Evolutionary conservation across 345 rosid genomes (phyloP).

Genomic region (Eucalyptus brandiana): DNA sequence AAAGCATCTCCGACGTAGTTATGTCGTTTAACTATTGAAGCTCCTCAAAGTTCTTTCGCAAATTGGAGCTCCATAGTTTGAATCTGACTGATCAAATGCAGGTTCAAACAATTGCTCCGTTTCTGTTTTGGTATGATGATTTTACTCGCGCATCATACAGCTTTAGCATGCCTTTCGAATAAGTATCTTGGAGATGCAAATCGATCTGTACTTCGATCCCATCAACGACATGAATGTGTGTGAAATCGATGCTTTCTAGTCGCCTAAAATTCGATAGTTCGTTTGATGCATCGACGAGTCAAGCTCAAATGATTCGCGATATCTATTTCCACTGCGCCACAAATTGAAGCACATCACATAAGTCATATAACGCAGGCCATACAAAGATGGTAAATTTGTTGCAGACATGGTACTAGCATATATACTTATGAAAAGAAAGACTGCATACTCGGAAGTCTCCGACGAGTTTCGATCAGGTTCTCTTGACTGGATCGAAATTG

Average conservation of each 20-base stretch:
- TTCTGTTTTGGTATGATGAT: neutral
- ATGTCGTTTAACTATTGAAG: neutral
- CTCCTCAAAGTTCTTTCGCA: neutral
- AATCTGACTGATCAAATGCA: neutral
- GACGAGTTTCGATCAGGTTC: slow-evolving; percentile 11
- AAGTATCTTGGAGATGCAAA: rapidly evolving
- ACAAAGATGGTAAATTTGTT: neutral
- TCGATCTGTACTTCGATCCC: neutral
- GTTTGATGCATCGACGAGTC: neutral
- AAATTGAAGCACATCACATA: neutral
- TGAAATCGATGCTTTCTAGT: no score
- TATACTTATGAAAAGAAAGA: neutral
- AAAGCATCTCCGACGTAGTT: neutral
- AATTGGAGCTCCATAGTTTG: neutral
- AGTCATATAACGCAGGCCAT: neutral
- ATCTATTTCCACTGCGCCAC: neutral
- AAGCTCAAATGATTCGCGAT: rapidly evolving
- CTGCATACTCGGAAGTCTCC: neutral
- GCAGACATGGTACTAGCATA: neutral
- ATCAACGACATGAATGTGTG: neutral
- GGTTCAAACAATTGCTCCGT: neutral
- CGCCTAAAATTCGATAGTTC: neutral
- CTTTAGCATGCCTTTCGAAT: neutral
- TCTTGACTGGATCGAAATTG: slow-evolving; percentile 76
- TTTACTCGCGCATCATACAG: rapidly evolving